Base-by-base conservation (phyloP, 2,329 filamentous ascomycete genomes). In the Cryoendolithus antarcticus region DNA sequence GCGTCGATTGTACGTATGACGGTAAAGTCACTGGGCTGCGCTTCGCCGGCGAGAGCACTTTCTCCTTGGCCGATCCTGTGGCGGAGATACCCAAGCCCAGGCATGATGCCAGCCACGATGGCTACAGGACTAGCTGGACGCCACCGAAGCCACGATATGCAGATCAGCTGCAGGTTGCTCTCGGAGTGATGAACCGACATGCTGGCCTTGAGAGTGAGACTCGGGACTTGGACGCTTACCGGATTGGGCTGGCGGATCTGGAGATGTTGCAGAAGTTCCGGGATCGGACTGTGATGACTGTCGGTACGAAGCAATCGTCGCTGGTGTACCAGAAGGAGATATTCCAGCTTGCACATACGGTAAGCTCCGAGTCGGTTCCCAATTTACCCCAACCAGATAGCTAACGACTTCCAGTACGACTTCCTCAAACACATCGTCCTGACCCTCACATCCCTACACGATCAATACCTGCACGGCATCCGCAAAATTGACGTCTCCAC, bases 391-490 rank as follows among this genome's bases (percentile, higher is more conserved):
- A 33, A 37, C 6, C 8, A 24, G 8, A 6, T 29, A 37, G 43
- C 11, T 38, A 8, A 27, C 10, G 1, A 10, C 9, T 2, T 12
- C n/a, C 30, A 70, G 67, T 58, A 72, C 35, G 62, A 67, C 0
- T 75, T 70, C 39, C 58, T 77, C 4, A 65, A 74, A 57, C 73
- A 77, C 50, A 59, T 69, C 34, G 60, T 74, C 11, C 57, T 75
- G 24, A 62, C 68, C 12, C 48, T 76, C 13, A 69, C 72, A 2
- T 52, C 70, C 3, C 64, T 72, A 45, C 73, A 78, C 45, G 71
- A 75, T 43, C 61, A 66, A 4, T 58, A 65, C 43, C 52, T 70
- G 9, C 42, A 52, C 6, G 44, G 48, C 21, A 35, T 44, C 8
- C n/a, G 43, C 46, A 48, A 9, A 48, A 51, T 48, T 57, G 24